phyloP scores from a whole-genome alignment of 2,329 filamentous ascomycete genomes.

The Dactylellina parvicollis region DNA sequence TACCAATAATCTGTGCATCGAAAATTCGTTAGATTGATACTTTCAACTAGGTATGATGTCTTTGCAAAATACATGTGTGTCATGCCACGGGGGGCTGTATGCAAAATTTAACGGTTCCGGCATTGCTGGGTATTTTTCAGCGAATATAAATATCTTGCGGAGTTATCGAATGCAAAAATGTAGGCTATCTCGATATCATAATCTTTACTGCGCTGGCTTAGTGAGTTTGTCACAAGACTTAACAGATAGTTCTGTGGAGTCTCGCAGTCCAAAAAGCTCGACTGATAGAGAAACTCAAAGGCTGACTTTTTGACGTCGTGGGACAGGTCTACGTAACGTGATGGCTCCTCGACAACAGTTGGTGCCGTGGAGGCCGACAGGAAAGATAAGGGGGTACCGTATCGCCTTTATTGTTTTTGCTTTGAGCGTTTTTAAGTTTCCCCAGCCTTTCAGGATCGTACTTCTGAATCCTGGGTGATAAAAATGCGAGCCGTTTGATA shows the following conservation, averaged over 20 bases:
- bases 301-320: too few species aligned
- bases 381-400: background rate
- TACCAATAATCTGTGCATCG: constrained; percentile 77
- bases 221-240: too few species aligned
- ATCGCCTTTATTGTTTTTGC: background rate
- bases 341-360: too few species aligned
- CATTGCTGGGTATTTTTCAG: constrained; percentile 38
- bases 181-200: constrained; percentile 14
- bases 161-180: too few species aligned
- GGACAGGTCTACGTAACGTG: too few species aligned
- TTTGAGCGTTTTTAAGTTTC: background rate
- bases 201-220: background rate
- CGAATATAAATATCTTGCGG: background rate
- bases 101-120: constrained; percentile 65
- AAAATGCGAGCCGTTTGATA: constrained; percentile 24
- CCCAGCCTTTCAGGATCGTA: background rate
- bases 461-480: background rate
- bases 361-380: too few species aligned
- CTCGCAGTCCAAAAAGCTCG: too few species aligned
- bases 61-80: constrained; percentile 64
- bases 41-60: background rate
- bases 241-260: too few species aligned
- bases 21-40: background rate
- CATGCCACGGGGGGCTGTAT: constrained; percentile 94
- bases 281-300: too few species aligned